Base-by-base conservation (phyloP, 2,329 filamentous ascomycete genomes). In the Ophiostoma ips region DNA sequence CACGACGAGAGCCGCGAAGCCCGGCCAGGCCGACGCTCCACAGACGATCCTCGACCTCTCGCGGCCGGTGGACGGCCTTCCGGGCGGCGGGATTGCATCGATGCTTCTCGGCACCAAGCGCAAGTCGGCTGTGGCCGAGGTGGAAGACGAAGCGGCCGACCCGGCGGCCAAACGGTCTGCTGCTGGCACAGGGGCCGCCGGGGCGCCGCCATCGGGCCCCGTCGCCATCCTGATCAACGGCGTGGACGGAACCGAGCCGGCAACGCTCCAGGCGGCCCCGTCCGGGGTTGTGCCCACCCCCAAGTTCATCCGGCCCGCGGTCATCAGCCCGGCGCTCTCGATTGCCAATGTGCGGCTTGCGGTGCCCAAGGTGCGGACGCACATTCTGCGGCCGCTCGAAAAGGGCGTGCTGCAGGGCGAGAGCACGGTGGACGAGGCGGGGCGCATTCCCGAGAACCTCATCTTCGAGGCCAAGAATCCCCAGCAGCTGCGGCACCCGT, bases 21-120 rank as follows among this genome's bases (percentile, higher is more conserved):
- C 70, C 2, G 68, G 74, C 0, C 80, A 82, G 52, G 78, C 75
- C 51, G 87, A 92, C 55, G 73, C 81, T 0, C 87, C 88, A 0
- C 84, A 89, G 58, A 84, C 85, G 11, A 81, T 90, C 18, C 69
- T 98, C 9, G 92, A 98, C 64, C 73, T 98, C 2, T 92, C 87
- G 15, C 94, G 92, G 60, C 92, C 92, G 1, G 95, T 89, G 55
- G 90, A 98, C 57, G 89, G 90, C 1, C 72, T 96, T 38, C 92
- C 92, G 0, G 87, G 85, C 62, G 92, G 92, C 21, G 92, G 92
- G 3, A 74, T 98, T 16, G 80, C 86, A 1, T 76, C 87, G 2
- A 78, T 98, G 68, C 69, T 98, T 1, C 75, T 96, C 18, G 92
- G 92, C 0, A 98, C 95, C 63, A 98, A 96, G 67, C 77, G 92